A percentile compares a stretch with the other conserved stretches of the same genome.
phyloP scores from a whole-genome alignment of 2,329 filamentous ascomycete genomes.

The Conoideocrella luteorostrata region DNA sequence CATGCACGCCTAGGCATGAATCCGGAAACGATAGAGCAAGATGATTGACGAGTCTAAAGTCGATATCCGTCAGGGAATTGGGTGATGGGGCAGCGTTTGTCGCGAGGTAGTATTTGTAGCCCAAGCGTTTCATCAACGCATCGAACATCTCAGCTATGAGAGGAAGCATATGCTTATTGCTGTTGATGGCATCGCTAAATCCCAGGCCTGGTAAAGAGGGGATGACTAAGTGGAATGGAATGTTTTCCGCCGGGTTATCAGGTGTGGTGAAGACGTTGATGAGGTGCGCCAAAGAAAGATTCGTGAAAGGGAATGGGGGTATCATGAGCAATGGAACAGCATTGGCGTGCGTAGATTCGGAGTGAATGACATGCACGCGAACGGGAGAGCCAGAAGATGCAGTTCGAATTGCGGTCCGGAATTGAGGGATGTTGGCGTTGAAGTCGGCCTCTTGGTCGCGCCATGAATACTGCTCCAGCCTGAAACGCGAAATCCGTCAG shows the following conservation, averaged over 20 bases:
- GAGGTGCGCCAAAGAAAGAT: constrained; percentile 52
- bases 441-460: constrained; percentile 50
- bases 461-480: constrained; percentile 63
- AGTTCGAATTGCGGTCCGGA: constrained; percentile 47
- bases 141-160: constrained; percentile 51
- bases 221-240: constrained; percentile 60
- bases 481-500: constrained; percentile 19
- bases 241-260: constrained; percentile 33
- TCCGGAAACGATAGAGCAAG: constrained; percentile 41
- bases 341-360: constrained; percentile 42
- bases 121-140: constrained; percentile 52
- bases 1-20: constrained; percentile 53
- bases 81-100: constrained; percentile 46
- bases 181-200: constrained; percentile 57
- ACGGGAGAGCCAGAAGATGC: constrained; percentile 35
- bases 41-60: constrained; percentile 42
- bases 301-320: constrained; percentile 60
- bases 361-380: constrained; percentile 60
- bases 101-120: constrained; percentile 52
- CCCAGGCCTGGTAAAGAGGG: constrained; percentile 61
- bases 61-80: constrained; percentile 40
- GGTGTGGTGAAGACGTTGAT: constrained; percentile 49
- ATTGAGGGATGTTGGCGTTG: constrained; percentile 57
- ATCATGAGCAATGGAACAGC: constrained; percentile 59
- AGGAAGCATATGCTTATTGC: constrained; percentile 40